Base-by-base conservation (phyloP, 2,329 filamentous ascomycete species). In the Chalaropsis ovoidea region DNA sequence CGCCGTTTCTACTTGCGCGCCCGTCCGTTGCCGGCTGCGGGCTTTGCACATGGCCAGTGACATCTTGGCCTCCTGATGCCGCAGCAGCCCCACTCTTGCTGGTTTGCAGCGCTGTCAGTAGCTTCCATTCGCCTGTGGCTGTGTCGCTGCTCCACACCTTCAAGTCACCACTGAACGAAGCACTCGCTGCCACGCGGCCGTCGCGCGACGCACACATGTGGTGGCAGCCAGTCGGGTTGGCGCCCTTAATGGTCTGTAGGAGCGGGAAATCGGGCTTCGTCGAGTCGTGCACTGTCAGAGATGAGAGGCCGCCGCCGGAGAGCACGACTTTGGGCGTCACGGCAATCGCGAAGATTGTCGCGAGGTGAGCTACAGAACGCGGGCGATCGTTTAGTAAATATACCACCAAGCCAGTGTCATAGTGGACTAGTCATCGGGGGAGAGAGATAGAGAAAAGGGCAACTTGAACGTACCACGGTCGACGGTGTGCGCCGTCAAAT, bases 141-240 rank as follows among this genome's bases (percentile, higher is more conserved):
- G 82, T 83, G 67, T 80, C 76, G 66, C 84, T 78, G 45, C 77
- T 77, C 94, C 94, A 99, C 70, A 95, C 79, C 75, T 89, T 93
- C 64, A 95, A 80, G 70, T 94, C 89, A 49, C 95, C 93, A 19
- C 86, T 90, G 72, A 99, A 99, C 0, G 94, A 95, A 15, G 87
- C 89, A 67, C 87, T 95, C 3, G 89, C 90, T 17, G 89, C 89
- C 64, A 85, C 80, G 64, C 80, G 83, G 54, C 90, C 91, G 70
- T 88, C 81, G 49, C 75, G 85, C 78, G 73, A 81, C 15, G 87
- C 86, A 68, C 85, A 86, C 62, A 97, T 78, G 76, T 99, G 94
- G 76, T 99, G 94, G 73, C 90, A 94, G 70, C 94, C 94, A 42
- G 96, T 82, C 70, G 86, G 86, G 77, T 99, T 94, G 39, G 88